A percentile compares a stretch with the other conserved stretches of the same genome.
These are phyloP conservation scores for Daucus carota DNA, from an alignment of 129 eudicot genomes.

Conservation along the genomic window DNA sequence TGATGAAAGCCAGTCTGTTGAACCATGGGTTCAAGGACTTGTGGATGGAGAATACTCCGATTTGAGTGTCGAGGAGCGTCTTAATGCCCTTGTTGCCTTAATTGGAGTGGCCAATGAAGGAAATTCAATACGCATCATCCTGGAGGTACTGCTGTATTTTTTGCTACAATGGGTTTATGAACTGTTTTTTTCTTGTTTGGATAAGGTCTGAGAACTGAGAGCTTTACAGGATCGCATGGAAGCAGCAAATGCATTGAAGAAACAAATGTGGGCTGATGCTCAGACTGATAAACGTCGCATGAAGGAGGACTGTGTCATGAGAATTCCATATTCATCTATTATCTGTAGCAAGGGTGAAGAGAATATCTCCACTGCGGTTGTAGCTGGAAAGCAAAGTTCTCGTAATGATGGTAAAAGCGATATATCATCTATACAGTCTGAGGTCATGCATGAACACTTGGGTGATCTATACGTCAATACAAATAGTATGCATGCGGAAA, in stretches of 20 bases:
- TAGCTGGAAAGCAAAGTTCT: constrained; percentile 25
- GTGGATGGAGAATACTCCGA: constrained; percentile 73
- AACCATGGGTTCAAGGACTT: constrained; percentile 88
- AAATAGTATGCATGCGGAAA: constrained; percentile 21
- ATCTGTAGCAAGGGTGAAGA: constrained; percentile 24
- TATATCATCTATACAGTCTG: constrained; percentile 19
- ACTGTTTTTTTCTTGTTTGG: background rate
- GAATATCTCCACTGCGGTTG: constrained; percentile 1
- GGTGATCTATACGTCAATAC: constrained; percentile 28
- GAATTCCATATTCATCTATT: constrained; percentile 34
- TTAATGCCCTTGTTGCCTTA: constrained; percentile 73
- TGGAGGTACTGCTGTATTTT: constrained; percentile 49
- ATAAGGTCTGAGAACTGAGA: constrained; percentile 11
- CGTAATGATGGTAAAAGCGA: constrained; percentile 32
- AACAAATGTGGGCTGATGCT: constrained; percentile 95
- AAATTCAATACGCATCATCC: constrained; percentile 54
- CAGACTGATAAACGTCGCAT: constrained; percentile 69
- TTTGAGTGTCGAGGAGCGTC: constrained; percentile 78
- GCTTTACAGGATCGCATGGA: constrained; percentile 79
- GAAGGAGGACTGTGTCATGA: constrained; percentile 55
- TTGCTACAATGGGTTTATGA: background rate
- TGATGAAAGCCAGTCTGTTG: constrained; percentile 62
- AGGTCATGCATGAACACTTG: constrained; percentile 28
- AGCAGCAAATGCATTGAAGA: constrained; percentile 81
- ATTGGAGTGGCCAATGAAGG: constrained; percentile 84